Conservation (phyloP, 2,329 filamentous ascomycete genomes). For the Clonostachys sp. region DNA sequence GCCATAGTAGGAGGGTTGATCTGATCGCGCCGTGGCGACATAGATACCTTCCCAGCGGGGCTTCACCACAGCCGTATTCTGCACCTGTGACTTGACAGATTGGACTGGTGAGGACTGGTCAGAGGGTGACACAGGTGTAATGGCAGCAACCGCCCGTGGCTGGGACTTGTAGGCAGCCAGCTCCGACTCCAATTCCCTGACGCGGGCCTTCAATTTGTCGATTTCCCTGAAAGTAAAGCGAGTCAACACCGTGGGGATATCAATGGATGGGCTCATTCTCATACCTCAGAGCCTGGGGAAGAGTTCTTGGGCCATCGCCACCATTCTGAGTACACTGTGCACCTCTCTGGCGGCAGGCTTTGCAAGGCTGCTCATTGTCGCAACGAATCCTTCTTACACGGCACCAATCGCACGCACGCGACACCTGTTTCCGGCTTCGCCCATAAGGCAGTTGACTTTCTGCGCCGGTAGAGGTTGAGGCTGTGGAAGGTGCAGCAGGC, state of each 20-base stretch:
- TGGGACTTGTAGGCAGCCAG: slow-evolving; percentile 3
- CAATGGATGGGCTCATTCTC: not conserved
- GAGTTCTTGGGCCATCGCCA: slow-evolving; percentile 3
- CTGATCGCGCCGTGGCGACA: slow-evolving; percentile 24
- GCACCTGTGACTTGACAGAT: not conserved
- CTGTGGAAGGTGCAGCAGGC: too few species aligned
- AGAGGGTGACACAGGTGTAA: slow-evolving; percentile 3
- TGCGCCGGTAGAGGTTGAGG: too few species aligned
- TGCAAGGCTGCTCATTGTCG: slow-evolving; percentile 16
- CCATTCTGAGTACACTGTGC: slow-evolving; percentile 4
- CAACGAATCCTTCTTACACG: slow-evolving; percentile 19
- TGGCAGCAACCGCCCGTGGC: too few species aligned
- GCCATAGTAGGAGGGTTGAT: slow-evolving; percentile 33
- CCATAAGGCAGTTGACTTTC: not conserved
- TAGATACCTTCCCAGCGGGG: slow-evolving; percentile 23
- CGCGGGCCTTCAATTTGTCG: slow-evolving; percentile 21
- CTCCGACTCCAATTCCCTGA: slow-evolving; percentile 20
- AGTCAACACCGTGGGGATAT: too few species aligned
- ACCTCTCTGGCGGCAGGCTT: slow-evolving; percentile 11
- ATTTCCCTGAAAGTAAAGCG: slow-evolving; percentile 17
- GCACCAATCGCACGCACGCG: slow-evolving; percentile 21
- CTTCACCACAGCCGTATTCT: not conserved
- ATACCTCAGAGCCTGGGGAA: slow-evolving; percentile 8
- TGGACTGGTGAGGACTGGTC: slow-evolving; percentile 1
- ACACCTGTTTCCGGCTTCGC: slow-evolving; percentile 18